Base-by-base conservation (phyloP, 1,284 basidiomycete genomes). In the Ceratobasidium sp. region DNA sequence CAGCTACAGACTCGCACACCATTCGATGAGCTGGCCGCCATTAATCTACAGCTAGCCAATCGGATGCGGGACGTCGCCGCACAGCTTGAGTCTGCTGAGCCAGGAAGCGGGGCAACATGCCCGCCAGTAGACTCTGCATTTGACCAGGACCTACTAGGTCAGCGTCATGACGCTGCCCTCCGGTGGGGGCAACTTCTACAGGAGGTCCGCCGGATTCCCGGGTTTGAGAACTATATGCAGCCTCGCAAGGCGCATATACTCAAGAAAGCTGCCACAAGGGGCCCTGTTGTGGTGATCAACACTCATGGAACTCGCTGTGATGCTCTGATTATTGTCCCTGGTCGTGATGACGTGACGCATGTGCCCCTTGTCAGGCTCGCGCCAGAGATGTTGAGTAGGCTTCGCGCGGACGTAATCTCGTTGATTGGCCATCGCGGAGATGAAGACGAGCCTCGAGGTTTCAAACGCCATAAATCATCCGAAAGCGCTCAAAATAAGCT, bases 241-340 rank as follows among this genome's bases (percentile, higher is more conserved):
- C 70, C 70, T 15, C 20, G 12, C 15, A 48, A 28, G 26, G 70
- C 70, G n/a, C 28, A n/a, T 23, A 42, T 62, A 40, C 70, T 73
- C 17, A 9, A 46, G 4, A 56, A 28, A 6, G n/a, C 40, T 1
- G 70, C 44, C 0, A n/a, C 15, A 3, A 9, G 26, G 26, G 57
- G 57, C 20, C n/a, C 40, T 28, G 57, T 59, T 7, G 70, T 73
- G 1, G 28, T 73, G 6, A 3, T 73, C 5, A 61, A 61, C 40
- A 57, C 62, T 10, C 57, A 73, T 20, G n/a, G 1, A n/a, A 15
- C 6, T 38, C 70, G 70, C 3, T 73, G 57, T 28, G 44, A 59
- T 57, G 68, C 68, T 7, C 46, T 70, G 6, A 23, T 70, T 15
- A 59, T 70, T 23, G 15, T 17, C 0, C 40, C 70, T 15, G n/a